Percentiles rank a stretch among this genome's conserved stretches.
Evolutionary conservation across 805 yeast genomes (phyloP).

Genomic region (Pichia nanzhaoensis): DNA sequence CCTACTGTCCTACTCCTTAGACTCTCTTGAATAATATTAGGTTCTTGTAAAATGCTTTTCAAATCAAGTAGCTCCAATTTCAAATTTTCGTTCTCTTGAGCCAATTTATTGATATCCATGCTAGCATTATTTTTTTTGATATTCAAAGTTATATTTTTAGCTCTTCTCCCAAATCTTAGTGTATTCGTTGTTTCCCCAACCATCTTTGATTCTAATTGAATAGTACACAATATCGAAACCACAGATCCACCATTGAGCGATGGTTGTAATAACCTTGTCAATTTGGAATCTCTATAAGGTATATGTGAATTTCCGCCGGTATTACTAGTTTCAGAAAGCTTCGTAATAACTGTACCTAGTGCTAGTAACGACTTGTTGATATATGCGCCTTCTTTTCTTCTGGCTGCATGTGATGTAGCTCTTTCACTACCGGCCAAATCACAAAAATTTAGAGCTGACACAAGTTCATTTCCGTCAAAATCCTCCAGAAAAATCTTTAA

Average conservation of each 20-base stretch:
- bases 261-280: conserved; percentile 86
- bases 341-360: conserved; percentile 85
- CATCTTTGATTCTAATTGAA: conserved; percentile 56
- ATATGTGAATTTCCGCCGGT: conserved; percentile 43
- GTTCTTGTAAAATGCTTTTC: conserved; percentile 17
- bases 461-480: conserved; percentile 32
- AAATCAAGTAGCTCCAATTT: conserved; percentile 42
- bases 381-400: conserved; percentile 89
- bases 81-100: conserved; percentile 55
- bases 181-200: conserved; percentile 82
- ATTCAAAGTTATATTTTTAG: conserved; percentile 72
- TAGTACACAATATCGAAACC: conserved; percentile 81
- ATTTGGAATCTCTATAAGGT: conserved; percentile 89
- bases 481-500: conserved; percentile 41
- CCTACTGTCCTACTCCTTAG: not conserved
- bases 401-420: conserved; percentile 66
- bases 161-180: conserved; percentile 85
- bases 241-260: conserved; percentile 83
- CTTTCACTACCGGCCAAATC: conserved; percentile 97
- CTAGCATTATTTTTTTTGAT: conserved; percentile 52
- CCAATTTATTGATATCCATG: conserved; percentile 48
- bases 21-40: not conserved
- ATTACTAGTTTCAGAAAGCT: conserved; percentile 35
- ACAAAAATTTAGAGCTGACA: conserved; percentile 73
- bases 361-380: conserved; percentile 89